Conservation (phyloP, 2,329 filamentous ascomycete genomes). For the Colletotrichum orchidophilum region DNA sequence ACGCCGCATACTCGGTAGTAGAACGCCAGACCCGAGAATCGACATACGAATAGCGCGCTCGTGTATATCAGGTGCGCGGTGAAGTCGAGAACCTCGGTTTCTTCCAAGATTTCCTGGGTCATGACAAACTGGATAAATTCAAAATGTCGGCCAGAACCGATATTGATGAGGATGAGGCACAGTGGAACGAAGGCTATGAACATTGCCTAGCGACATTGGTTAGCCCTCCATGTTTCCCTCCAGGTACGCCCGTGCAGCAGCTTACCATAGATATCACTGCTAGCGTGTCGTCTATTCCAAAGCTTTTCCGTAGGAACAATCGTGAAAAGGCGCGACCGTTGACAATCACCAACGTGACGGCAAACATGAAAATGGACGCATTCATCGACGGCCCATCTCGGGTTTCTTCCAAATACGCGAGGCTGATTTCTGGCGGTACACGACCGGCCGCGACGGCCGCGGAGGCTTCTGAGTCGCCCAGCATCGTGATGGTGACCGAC, state of each 20-base stretch:
- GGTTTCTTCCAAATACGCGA: conserved; percentile 46
- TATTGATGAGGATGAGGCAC: conserved; percentile 53
- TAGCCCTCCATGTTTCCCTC: not conserved
- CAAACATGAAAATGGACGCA: conserved; percentile 49
- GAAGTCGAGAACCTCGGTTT: conserved; percentile 59
- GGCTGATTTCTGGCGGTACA: conserved; percentile 46
- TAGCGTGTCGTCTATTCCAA: conserved; percentile 50
- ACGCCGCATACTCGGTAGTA: conserved; percentile 56
- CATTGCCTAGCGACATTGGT: conserved; percentile 36
- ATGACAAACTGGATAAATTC: conserved; percentile 58
- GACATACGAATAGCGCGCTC: conserved; percentile 57
- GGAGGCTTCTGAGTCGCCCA: conserved; percentile 33
- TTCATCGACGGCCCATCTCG: conserved; percentile 49
- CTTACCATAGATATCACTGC: conserved; percentile 48
- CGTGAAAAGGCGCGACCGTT: conserved; percentile 46
- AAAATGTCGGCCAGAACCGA: conserved; percentile 58
- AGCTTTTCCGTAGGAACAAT: conserved; percentile 45
- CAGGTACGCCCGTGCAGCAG: not conserved
- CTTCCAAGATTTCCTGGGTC: conserved; percentile 48
- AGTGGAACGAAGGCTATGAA: conserved; percentile 54
- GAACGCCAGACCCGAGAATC: conserved; percentile 61
- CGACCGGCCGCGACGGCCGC: conserved; percentile 47
- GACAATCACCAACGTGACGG: conserved; percentile 46
- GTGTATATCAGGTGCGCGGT: conserved; percentile 62
- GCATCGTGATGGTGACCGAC: conserved; percentile 9